Base-by-base conservation (phyloP, 2,329 filamentous ascomycete genomes). In the Epichloe coenophiala region DNA sequence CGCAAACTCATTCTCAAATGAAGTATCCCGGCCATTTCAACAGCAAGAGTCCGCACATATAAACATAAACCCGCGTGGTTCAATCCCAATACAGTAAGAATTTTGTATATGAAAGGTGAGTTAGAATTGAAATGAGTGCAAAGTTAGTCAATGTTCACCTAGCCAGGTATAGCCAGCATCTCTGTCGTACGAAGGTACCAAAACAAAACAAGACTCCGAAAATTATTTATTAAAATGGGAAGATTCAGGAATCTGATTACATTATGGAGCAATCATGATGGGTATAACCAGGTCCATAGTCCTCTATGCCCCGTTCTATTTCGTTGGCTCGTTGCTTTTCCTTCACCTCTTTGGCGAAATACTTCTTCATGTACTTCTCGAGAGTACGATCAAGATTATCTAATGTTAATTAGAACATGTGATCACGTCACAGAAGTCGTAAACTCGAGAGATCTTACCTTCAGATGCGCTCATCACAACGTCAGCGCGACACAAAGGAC, bases 401-500 rank as follows among this genome's bases (percentile, higher is more conserved):
- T 81, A 45, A 12, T 12, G 35, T 38, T 42, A 38, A 36, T 48
- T 40, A 53, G 50, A 27, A 40, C 19, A n/a, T 6, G 17, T n/a
- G 17, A 35, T 15, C 39, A 13, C 4, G 23, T 17, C n/a, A 23
- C 9, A 11, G 11, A 17, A 15, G 35, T 5, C 12, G 3, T 3
- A 42, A 19, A 6, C 4, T 12, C 5, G 19, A 7, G 21, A 5
- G 27, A 27, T 61, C 73, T 70, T 71, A 78, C 79, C 75, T 50
- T 78, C 73, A 54, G 85, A 83, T 1, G 88, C 87, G 52, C 75
- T 69, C 69, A 87, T 75, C 11, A 94, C 78, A 0, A 83, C 84
- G 52, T 83, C 76, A 17, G 79, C 76, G 52, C 89, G 76, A 63
- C 88, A 95, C 49, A 93, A 71, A 0, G 88, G 88, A 61, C 88